Conservation (phyloP, 306 rosid species). For the Inga laurina region DNA sequence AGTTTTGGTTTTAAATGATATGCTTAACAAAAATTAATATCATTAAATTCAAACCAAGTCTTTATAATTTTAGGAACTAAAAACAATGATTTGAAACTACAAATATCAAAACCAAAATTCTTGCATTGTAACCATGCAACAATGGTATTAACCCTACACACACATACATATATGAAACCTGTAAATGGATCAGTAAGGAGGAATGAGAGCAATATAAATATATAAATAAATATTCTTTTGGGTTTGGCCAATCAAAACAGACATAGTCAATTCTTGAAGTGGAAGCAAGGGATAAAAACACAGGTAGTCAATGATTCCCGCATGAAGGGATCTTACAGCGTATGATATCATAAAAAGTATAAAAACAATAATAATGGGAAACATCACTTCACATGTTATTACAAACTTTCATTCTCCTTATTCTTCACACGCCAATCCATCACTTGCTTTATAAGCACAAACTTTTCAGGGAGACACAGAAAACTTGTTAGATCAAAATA, state of each 20-base stretch:
- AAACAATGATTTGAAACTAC: too few relatives aligned
- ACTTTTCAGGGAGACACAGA: not conserved
- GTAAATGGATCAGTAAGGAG: not conserved
- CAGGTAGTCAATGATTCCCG: slow-evolving; percentile 34
- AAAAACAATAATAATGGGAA: not conserved
- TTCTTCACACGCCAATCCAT: slow-evolving; percentile 19
- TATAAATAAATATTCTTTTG: not conserved
- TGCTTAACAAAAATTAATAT: too few relatives aligned
- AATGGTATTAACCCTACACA: too few relatives aligned
- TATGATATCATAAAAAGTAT: slow-evolving; percentile 10
- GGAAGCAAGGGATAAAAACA: slow-evolving; percentile 31
- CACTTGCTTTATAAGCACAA: slow-evolving; percentile 6
- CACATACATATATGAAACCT: not conserved
- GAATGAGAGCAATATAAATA: not conserved
- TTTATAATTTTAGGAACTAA: too few relatives aligned
- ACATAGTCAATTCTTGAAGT: slow-evolving; percentile 25
- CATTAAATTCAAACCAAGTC: too few relatives aligned
- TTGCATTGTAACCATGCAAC: too few relatives aligned
- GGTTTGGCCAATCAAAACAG: not conserved
- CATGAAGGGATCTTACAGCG: not conserved
- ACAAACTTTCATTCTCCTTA: slow-evolving; percentile 21
- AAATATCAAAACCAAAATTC: too few relatives aligned
- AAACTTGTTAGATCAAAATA: too few relatives aligned
- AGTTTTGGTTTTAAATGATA: too few relatives aligned
- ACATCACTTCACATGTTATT: slow-evolving; percentile 15